Base-by-base conservation (phyloP, 768 basidiomycete species). In the Kwoniella dendrophila region DNA sequence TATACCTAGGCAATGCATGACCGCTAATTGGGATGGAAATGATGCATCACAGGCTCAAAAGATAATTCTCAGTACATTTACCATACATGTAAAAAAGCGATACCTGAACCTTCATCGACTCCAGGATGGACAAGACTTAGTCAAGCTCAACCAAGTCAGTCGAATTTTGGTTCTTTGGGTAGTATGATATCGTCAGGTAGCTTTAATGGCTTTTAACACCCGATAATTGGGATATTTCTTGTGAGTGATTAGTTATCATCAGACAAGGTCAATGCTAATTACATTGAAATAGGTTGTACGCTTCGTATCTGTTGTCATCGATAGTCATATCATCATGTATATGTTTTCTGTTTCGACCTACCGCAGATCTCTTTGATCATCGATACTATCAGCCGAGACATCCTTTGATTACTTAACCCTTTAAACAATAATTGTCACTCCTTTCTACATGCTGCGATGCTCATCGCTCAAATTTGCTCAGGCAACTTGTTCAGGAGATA, bases 61-160 rank as follows among this genome's bases (percentile, higher is more conserved):
- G 60, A 62, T 32, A 52, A 52, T 4, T 54, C 32, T 27, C n/a
- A n/a, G n/a, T 53, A 54, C 29, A 38, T 62, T 12, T 52, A 62
- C 33, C 60, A 62, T 40, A 62, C 60, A 0, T 62, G 60, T 20
- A 22, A 47, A 18, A 34, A 45, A 33, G 56, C 30, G n/a, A 33
- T 47, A 3, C 45, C 36, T 1, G 30, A 7, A 0, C 2, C 27
- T 10, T 24, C 34, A 26, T 34, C 2, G 38, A 49, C 27, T 48
- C 30, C 41, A 26, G 49, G 58, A 2, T 59, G 58, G 58, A 51
- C 38, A 6, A 41, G 47, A 43, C 32, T 34, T n/a, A 4, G 38
- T 11, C 40, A 27, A 40, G 7, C 33, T 18, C 51, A 53, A 26
- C 30, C 22, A 27, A 32, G 53, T 29, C 53, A 40, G 34, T 8